phyloP scores from a whole-genome alignment of 176 grass and related monocot species.

The Triticum dicoccoides region DNA sequence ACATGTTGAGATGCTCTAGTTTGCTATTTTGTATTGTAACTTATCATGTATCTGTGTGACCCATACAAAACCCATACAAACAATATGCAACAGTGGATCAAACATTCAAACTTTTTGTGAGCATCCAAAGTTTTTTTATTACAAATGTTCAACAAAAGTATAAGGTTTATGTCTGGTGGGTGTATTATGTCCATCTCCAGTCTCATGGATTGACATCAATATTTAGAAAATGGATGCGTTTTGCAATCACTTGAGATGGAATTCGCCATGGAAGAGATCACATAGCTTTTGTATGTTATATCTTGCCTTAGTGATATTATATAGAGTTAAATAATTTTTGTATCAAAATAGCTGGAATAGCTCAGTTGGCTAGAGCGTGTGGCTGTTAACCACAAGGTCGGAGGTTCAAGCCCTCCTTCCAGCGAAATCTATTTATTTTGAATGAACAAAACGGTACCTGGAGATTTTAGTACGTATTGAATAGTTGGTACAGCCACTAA shows the following conservation, averaged over 20 bases:
- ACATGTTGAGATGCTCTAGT: background rate
- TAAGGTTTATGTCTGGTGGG: background rate
- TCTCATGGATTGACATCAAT: too few species aligned
- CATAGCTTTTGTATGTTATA: too few species aligned
- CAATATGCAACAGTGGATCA: background rate
- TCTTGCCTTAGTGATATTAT: too few species aligned
- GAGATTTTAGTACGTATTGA: background rate
- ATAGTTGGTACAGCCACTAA: background rate
- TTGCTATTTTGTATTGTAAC: background rate
- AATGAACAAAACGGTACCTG: background rate
- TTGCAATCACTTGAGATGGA: too few species aligned
- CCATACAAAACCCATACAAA: background rate
- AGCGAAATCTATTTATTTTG: background rate
- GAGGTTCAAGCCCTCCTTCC: slow-evolving; percentile 5
- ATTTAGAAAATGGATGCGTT: too few species aligned
- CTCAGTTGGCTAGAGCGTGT: slow-evolving; percentile 82
- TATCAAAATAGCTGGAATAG: slow-evolving; percentile 51
- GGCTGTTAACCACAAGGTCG: slow-evolving; percentile 81
- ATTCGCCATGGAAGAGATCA: too few species aligned
- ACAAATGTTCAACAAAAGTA: background rate
- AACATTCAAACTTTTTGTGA: background rate
- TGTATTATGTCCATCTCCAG: too few species aligned
- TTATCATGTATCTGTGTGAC: background rate
- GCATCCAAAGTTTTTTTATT: background rate
- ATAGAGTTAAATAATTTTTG: too few species aligned